Evolutionary conservation across 148 eudicot genomes (phyloP).

Genomic region (Chenopodium album): DNA sequence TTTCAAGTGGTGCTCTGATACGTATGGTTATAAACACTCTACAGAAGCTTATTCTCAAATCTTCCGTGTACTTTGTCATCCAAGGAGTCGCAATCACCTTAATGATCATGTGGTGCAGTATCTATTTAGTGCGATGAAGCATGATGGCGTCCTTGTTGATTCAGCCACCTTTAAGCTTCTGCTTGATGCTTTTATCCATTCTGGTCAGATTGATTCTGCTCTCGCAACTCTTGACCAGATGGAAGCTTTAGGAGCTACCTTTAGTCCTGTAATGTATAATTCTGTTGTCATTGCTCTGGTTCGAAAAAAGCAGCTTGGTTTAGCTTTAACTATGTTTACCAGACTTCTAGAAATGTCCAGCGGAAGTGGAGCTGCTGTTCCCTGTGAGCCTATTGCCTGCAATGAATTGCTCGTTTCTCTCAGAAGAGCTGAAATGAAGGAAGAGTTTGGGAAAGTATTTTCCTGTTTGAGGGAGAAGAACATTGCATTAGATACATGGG

Average conservation of each 20-base stretch:
- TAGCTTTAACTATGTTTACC: constrained; percentile 55
- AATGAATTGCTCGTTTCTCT: constrained; percentile 86
- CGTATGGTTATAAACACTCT: constrained; percentile 60
- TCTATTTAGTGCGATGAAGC: constrained; percentile 51
- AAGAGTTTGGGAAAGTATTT: constrained; percentile 51
- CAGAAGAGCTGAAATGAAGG: constrained; percentile 58
- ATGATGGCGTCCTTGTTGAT: constrained; percentile 53
- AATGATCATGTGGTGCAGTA: constrained; percentile 39
- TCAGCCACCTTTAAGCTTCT: constrained; percentile 56
- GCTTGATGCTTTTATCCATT: constrained; percentile 58
- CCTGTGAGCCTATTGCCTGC: constrained; percentile 55
- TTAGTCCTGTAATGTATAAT: constrained; percentile 48
- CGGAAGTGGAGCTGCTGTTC: constrained; percentile 24
- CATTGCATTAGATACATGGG: constrained; percentile 53
- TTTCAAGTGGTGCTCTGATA: constrained; percentile 63
- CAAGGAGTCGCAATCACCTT: constrained; percentile 26
- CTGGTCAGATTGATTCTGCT: constrained; percentile 66
- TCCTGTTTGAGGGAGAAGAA: constrained; percentile 46
- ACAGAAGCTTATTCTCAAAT: constrained; percentile 53
- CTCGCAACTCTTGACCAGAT: constrained; percentile 57
- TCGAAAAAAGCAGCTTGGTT: constrained; percentile 43
- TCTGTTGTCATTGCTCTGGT: constrained; percentile 62
- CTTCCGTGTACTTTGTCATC: constrained; percentile 43
- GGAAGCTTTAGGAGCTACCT: constrained; percentile 41
- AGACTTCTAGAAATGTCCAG: constrained; percentile 43